Evolutionary conservation across 129 eudicot genomes (phyloP), one percentile per base, ranked within the genome.

Genomic region (Sambucus nigra): DNA sequence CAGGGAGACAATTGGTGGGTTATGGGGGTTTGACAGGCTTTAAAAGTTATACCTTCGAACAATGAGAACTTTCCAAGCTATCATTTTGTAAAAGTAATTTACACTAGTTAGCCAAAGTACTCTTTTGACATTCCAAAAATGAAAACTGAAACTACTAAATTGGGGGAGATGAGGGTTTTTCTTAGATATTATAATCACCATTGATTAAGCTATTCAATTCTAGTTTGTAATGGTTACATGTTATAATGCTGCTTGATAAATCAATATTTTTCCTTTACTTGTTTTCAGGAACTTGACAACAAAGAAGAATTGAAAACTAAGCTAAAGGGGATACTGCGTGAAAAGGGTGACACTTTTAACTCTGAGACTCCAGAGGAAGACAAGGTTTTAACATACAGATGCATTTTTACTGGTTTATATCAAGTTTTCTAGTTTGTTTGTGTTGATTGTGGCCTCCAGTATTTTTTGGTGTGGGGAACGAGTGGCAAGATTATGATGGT

Each of bases 271-370:
- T 59, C n/a, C 18, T 21, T 15, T 59, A 11, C 5, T 47, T 18
- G 25, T 59, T 13, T 57, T 40, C 69, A 91, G 99, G 80, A 14
- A 32, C 66, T 49, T 58, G 95, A 91, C 23, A 91, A 91, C 75
- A 86, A 82, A 66, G 95, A 91, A 73, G 99, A 91, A 64, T 45
- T 91, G 69, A 91, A 86, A 58, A 66, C 62, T 26, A 91, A 79
- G 81, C 74, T 91, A 39, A 91, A 86, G 83, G 81, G 78, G 75
- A 54, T 61, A 54, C 85, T 91, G 41, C 86, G 94, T 61, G 94
- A 86, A 35, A 91, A 82, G 52, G 81, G 89, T 40, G 99, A 91
- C 71, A 80, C 71, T 48, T 91, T 91, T 55, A 91, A 79, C 70
- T 69, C 76, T 25, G 94, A 82, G n/a, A 52, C 74, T 16, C 70